phyloP scores from a whole-genome alignment of 2,329 filamentous ascomycete genomes.

The Dothideomycetidae sp. region DNA sequence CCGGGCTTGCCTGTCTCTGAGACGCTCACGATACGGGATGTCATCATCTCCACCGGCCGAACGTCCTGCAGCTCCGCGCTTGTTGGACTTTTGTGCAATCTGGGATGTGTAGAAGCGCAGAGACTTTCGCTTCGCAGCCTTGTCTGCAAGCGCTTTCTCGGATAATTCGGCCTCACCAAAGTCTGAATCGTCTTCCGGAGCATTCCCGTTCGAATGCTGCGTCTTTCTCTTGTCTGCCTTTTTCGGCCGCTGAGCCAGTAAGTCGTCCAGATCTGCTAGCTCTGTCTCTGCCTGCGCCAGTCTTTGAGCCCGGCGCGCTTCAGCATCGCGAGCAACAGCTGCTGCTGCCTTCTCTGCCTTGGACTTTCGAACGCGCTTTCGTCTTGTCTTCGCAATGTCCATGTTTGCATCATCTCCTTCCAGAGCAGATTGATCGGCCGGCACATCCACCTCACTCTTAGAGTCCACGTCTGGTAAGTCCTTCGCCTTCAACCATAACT shows the following conservation, averaged over 20 bases:
- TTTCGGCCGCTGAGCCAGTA: constrained; percentile 36
- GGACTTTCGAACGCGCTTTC: constrained; percentile 27
- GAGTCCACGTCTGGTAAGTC: constrained; percentile 30
- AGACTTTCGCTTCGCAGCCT: constrained; percentile 77
- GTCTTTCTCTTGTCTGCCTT: constrained; percentile 12
- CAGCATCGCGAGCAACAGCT: constrained; percentile 40
- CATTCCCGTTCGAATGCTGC: constrained; percentile 13
- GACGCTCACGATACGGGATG: constrained; percentile 75
- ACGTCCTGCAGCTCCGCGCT: constrained; percentile 57
- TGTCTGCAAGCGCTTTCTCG: constrained; percentile 66
- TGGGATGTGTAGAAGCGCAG: constrained; percentile 97
- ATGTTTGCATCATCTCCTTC: constrained; percentile 17
- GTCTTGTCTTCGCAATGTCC: constrained; percentile 15
- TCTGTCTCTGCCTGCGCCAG: constrained; percentile 50
- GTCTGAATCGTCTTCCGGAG: constrained; percentile 58
- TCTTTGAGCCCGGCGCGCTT: constrained; percentile 39
- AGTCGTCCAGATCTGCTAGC: constrained; percentile 54
- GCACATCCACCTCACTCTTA: constrained; percentile 17
- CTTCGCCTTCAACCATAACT: constrained; percentile 65
- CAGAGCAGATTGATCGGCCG: constrained; percentile 22
- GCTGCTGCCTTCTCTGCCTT: constrained; percentile 38
- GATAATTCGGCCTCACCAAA: constrained; percentile 79
- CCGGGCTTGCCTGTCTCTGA: constrained; percentile 71
- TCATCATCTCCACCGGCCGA: constrained; percentile 68
- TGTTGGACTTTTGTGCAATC: constrained; percentile 86